These are phyloP conservation scores for Tricholoma sp. DNA, from an alignment of 768 basidiomycete species.

Conservation along the genomic window DNA sequence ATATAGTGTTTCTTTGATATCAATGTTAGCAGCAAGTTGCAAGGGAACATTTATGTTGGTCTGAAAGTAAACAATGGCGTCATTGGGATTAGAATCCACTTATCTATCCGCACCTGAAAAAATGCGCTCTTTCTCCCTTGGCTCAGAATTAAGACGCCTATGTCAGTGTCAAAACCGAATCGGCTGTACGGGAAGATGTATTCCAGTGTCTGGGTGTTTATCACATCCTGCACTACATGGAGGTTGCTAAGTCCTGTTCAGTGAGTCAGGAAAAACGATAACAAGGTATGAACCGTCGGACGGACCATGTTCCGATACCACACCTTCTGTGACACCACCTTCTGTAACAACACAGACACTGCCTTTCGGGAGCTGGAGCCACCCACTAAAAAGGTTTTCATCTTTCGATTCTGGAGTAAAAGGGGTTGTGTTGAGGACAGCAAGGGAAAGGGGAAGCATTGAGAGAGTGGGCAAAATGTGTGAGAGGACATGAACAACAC, in stretches of 20 bases:
- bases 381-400: slow-evolving; percentile 67
- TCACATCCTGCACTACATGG: slow-evolving; percentile 55
- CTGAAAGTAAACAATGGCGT: slow-evolving; percentile 28
- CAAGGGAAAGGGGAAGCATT: slow-evolving; percentile 56
- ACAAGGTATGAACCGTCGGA: slow-evolving; percentile 9
- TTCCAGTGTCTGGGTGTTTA: slow-evolving; percentile 59
- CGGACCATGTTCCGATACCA: slow-evolving; percentile 49
- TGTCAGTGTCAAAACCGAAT: slow-evolving; percentile 69
- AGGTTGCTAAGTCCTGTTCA: slow-evolving; percentile 59
- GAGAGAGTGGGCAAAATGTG: slow-evolving; percentile 54
- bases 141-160: slow-evolving; percentile 57
- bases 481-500: slow-evolving; percentile 49
- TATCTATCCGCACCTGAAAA: slow-evolving; percentile 48
- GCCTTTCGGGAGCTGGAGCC: slow-evolving; percentile 65
- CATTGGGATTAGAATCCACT: neutral
- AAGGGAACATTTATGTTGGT: slow-evolving; percentile 56
- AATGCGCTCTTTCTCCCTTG: slow-evolving; percentile 68
- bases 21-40: slow-evolving; percentile 15
- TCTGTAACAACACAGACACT: slow-evolving; percentile 62
- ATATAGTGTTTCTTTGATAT: slow-evolving; percentile 38
- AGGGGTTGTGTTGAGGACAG: slow-evolving; percentile 48
- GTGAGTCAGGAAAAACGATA: neutral
- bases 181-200: slow-evolving; percentile 75
- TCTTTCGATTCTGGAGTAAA: slow-evolving; percentile 69
- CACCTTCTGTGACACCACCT: slow-evolving; percentile 62